Evolutionary conservation across 148 eudicot species (phyloP).

Genomic region (Arbutus unedo): DNA sequence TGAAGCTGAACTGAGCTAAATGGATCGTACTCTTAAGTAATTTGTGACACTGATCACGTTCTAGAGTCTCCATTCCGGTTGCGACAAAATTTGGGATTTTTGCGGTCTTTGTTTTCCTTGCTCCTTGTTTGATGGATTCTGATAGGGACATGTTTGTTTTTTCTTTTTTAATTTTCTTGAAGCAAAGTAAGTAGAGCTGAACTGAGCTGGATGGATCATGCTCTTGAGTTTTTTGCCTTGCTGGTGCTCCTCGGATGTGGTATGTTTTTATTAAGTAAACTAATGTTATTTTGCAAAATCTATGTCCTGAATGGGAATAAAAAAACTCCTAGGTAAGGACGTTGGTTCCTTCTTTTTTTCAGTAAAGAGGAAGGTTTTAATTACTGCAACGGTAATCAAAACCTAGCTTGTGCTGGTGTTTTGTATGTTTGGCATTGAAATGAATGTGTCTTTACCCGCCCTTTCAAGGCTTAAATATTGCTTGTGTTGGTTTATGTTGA

Average conservation of each 20-base stretch:
- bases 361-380: background rate
- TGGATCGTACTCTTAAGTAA: constrained; percentile 18
- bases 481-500: background rate
- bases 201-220: constrained; percentile 13
- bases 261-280: constrained; percentile 15
- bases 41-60: background rate
- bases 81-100: background rate
- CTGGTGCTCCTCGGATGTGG: constrained; percentile 32
- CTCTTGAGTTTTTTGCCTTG: constrained; percentile 19
- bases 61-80: background rate
- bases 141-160: background rate
- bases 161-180: background rate
- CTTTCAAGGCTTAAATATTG: background rate
- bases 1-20: constrained; percentile 6
- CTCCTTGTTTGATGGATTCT: background rate
- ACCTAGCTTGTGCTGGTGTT: background rate
- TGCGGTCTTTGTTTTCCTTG: background rate
- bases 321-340: background rate
- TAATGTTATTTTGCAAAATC: background rate
- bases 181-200: constrained; percentile 15
- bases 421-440: background rate
- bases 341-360: background rate
- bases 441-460: background rate
- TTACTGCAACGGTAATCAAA: background rate
- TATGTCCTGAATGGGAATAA: background rate